phyloP scores from a whole-genome alignment of 352 stramenopile genomes.

The Pythium dissotocum region DNA sequence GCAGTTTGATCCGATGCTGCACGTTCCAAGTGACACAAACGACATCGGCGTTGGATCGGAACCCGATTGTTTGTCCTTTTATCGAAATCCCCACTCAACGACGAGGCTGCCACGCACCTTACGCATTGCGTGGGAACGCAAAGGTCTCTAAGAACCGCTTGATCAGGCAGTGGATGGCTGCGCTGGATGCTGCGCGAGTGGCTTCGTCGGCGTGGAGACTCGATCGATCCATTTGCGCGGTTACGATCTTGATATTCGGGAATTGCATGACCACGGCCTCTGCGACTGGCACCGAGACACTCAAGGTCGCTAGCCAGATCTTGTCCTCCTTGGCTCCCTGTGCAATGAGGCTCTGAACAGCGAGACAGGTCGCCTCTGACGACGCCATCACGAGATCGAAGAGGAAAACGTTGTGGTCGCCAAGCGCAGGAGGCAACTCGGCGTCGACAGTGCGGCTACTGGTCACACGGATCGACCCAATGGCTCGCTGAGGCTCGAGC shows the following conservation, averaged over 20 bases:
- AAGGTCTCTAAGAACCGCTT: no score
- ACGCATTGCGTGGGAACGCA: no score
- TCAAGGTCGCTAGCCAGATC: constrained; percentile 32
- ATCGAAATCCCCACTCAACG: no score
- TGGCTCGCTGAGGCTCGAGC: constrained; percentile 20
- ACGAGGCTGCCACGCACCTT: no score
- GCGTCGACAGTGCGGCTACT: background rate
- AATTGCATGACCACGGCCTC: constrained; percentile 21
- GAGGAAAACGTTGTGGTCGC: constrained; percentile 52
- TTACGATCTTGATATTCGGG: constrained; percentile 31
- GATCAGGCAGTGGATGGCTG: background rate
- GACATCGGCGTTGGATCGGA: no score
- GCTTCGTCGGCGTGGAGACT: background rate
- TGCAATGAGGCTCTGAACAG: constrained; percentile 32
- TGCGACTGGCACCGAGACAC: constrained; percentile 32
- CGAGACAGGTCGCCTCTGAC: constrained; percentile 27
- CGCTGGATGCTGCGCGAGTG: background rate
- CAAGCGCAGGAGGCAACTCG: constrained; percentile 28
- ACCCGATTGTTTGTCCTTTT: no score
- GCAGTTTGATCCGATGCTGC: no score
- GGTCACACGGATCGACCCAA: constrained; percentile 12
- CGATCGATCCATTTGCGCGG: constrained; percentile 21
- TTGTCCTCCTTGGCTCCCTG: constrained; percentile 38
- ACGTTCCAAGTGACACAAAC: no score
- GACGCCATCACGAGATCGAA: constrained; percentile 42